phyloP scores from a whole-genome alignment of 169 alveolate genomes.

The Babesia sp. region DNA sequence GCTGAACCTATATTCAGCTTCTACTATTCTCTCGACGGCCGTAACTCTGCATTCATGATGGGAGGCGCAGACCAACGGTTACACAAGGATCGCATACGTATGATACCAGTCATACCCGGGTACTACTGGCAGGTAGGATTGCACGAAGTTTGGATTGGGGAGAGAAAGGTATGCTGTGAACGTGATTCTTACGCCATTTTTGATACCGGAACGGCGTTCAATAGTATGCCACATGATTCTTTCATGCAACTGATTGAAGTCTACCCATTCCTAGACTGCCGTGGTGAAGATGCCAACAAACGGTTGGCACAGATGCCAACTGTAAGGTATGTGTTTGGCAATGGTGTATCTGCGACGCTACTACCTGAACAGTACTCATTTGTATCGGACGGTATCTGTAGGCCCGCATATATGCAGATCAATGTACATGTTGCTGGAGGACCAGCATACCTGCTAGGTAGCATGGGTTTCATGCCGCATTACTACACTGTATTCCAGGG shows the following conservation, averaged over 20 bases:
- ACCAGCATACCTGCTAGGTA: slow-evolving; percentile 84
- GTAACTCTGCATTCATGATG: slow-evolving; percentile 75
- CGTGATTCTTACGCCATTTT: slow-evolving; percentile 80
- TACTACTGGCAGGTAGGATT: slow-evolving; percentile 86
- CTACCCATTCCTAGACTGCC: slow-evolving; percentile 61
- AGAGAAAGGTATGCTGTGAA: slow-evolving; percentile 84
- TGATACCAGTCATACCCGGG: slow-evolving; percentile 85
- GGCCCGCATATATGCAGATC: slow-evolving; percentile 87
- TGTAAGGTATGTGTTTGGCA: slow-evolving; percentile 45
- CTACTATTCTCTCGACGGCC: slow-evolving; percentile 67
- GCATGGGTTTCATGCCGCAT: slow-evolving; percentile 82
- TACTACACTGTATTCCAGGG: slow-evolving; percentile 83
- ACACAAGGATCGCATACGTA: slow-evolving; percentile 74
- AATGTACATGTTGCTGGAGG: slow-evolving; percentile 86
- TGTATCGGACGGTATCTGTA: slow-evolving; percentile 68
- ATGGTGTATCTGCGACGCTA: slow-evolving; percentile 66
- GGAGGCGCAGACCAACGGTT: slow-evolving; percentile 86
- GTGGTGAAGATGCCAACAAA: neutral
- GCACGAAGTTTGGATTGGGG: slow-evolving; percentile 80
- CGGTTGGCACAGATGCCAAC: slow-evolving; percentile 15
- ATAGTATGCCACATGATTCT: slow-evolving; percentile 82
- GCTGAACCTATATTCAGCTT: slow-evolving; percentile 70
- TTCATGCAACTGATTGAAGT: slow-evolving; percentile 60
- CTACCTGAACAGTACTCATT: slow-evolving; percentile 70
- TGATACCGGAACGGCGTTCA: slow-evolving; percentile 89